Base-by-base conservation (phyloP, 129 eudicot species). In the Helichrysum umbraculigerum region DNA sequence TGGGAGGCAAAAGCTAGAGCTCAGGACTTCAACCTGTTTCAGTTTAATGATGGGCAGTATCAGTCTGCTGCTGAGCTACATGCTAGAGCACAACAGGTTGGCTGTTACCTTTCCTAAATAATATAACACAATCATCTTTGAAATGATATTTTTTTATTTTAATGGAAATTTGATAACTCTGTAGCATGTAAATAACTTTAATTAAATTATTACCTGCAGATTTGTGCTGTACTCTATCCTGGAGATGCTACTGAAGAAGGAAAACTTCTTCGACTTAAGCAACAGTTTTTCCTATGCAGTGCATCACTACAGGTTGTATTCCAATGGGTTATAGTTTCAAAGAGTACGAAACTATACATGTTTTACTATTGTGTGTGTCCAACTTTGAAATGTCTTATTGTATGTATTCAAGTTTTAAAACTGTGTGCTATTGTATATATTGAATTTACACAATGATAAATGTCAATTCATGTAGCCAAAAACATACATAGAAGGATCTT, bases 1-100 rank as follows among this genome's bases (percentile, higher is more conserved):
- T 95, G 99, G 99, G 99, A 95, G 57, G 99, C 99, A 61, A 95
- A 91, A 89, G 97, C 95, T 68, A 81, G 85, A 73, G 84, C 99
- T 20, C 78, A 60, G 69, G 99, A 91, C 80, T 91, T 95, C 66
- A 85, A 95, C 78, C 83, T 95, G 56, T 95, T 95, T 67, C 94
- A 89, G 77, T 91, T 95, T 68, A 95, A 95, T 66, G 99, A 95
- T 83, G 99, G 99, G 67, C 92, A 91, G 65, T 88, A 91, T 70
- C 92, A 85, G 85, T 82, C 97, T 75, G 96, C 99, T 47, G 92
- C 90, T 35, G 85, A 87, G 56, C 88, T 95, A 73, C 97, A 95
- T 86, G 85, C 96, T 50, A 91, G 84, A 78, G 99, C 99, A 78
- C 92, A 90, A 76, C 99, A 95, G 99, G 99, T 88, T 57, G 39